These are phyloP conservation scores for Fusarium sterilihyphosum DNA, from an alignment of 2,329 filamentous ascomycete genomes.

Conservation along the genomic window DNA sequence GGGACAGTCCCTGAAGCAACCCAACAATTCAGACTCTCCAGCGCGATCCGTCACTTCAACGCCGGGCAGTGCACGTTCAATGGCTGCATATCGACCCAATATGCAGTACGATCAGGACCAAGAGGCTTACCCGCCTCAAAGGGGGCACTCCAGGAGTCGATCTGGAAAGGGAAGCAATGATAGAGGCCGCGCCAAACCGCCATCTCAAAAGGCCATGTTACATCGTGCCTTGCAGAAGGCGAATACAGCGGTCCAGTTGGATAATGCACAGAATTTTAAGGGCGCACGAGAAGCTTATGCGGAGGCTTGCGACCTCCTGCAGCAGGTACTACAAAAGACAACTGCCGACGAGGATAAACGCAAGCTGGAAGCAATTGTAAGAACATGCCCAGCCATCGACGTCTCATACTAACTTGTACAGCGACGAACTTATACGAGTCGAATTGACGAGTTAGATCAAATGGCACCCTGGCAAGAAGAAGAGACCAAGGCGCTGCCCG, in stretches of 20 bases:
- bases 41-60: constrained; percentile 30
- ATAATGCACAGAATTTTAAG: constrained; percentile 95
- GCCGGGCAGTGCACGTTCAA: constrained; percentile 22
- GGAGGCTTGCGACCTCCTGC: constrained; percentile 88
- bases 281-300: constrained; percentile 89
- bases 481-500: constrained; percentile 81
- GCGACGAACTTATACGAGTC: constrained; percentile 89
- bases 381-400: not conserved
- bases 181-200: constrained; percentile 54
- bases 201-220: constrained; percentile 92
- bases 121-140: constrained; percentile 41
- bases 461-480: constrained; percentile 66
- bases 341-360: constrained; percentile 85
- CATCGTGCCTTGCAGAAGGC: constrained; percentile 96
- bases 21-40: constrained; percentile 22
- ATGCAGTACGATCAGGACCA: constrained; percentile 48
- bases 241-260: constrained; percentile 92
- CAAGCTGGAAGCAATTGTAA: constrained; percentile 93
- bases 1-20: constrained; percentile 43
- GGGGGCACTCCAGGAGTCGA: constrained; percentile 47
- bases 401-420: constrained; percentile 48
- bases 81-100: constrained; percentile 11
- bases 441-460: constrained; percentile 86
- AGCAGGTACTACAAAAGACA: constrained; percentile 87
- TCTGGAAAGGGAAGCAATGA: constrained; percentile 49